Evolutionary conservation across 2,329 filamentous ascomycete genomes (phyloP).

Genomic region (Conoideocrella luteorostrata): DNA sequence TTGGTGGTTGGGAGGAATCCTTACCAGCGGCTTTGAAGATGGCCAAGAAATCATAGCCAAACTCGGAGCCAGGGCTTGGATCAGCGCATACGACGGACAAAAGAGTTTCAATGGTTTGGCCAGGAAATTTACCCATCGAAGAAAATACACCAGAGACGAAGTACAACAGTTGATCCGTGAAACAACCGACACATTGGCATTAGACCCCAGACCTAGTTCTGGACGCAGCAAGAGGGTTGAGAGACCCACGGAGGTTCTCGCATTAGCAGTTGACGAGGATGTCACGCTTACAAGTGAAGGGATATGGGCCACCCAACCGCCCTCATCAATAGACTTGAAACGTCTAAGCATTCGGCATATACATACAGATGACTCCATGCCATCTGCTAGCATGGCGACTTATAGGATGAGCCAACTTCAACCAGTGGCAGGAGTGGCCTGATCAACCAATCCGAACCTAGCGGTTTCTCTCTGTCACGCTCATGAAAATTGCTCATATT

Average conservation of each 20-base stretch:
- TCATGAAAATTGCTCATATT: no score
- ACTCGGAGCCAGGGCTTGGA: slow-evolving; percentile 10
- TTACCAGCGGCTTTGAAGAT: slow-evolving; percentile 49
- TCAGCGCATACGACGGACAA: slow-evolving; percentile 47
- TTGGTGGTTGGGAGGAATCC: slow-evolving; percentile 56
- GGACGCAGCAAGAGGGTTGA: slow-evolving; percentile 7
- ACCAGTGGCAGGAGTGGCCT: not conserved
- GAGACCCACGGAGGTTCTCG: slow-evolving; percentile 32
- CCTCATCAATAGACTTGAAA: not conserved
- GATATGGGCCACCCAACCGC: slow-evolving; percentile 18
- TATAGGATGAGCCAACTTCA: not conserved
- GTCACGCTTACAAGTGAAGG: slow-evolving; percentile 35
- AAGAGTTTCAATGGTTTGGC: slow-evolving; percentile 44
- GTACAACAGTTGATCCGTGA: slow-evolving; percentile 29
- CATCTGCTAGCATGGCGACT: not conserved
- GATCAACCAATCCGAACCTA: not conserved
- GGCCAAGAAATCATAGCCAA: slow-evolving; percentile 38
- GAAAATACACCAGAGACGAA: slow-evolving; percentile 37
- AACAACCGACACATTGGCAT: slow-evolving; percentile 2
- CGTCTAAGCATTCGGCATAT: slow-evolving; percentile 6
- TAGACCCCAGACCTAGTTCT: slow-evolving; percentile 6
- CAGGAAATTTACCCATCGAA: slow-evolving; percentile 42
- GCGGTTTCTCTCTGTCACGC: no score
- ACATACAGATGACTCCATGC: not conserved
- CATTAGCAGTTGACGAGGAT: slow-evolving; percentile 36